These are phyloP conservation scores for Neurospora sp. DNA, from an alignment of 495 filamentous ascomycete species.

Conservation along the genomic window DNA sequence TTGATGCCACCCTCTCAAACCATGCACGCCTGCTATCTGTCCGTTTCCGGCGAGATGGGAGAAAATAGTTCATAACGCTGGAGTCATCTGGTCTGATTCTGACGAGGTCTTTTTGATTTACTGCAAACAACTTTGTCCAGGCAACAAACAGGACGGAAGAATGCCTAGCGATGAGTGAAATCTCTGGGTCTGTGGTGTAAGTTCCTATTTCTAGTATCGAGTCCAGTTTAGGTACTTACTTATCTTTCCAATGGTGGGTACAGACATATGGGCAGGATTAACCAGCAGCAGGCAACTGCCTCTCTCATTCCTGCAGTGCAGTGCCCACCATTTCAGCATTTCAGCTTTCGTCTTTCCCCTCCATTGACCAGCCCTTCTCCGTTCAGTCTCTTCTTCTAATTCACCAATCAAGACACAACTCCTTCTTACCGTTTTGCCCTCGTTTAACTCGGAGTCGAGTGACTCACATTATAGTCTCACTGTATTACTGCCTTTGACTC, in stretches of 20 bases:
- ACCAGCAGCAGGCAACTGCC: not conserved
- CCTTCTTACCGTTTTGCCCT: constrained; percentile 4
- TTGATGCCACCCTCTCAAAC: not conserved
- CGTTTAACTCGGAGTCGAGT: constrained; percentile 8
- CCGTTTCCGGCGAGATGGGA: not conserved
- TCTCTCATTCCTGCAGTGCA: not conserved
- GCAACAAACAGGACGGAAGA: not conserved
- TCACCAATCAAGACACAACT: constrained; percentile 8
- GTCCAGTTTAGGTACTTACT: not conserved
- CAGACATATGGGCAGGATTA: not conserved
- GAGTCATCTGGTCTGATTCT: no score
- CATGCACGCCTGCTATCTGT: not conserved
- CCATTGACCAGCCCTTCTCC: not conserved
- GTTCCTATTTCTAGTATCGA: not conserved
- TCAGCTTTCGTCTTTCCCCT: not conserved
- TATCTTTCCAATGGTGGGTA: not conserved
- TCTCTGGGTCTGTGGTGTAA: not conserved
- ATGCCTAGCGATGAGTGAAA: not conserved
- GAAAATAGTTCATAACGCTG: not conserved
- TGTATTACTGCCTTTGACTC: not conserved
- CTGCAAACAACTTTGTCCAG: not conserved
- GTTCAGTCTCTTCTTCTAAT: not conserved
- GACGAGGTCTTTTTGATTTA: no score
- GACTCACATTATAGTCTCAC: constrained; percentile 13
- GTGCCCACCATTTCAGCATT: not conserved